phyloP scores from a whole-genome alignment of 164 flowering plant species.

The Platanus orientalis region DNA sequence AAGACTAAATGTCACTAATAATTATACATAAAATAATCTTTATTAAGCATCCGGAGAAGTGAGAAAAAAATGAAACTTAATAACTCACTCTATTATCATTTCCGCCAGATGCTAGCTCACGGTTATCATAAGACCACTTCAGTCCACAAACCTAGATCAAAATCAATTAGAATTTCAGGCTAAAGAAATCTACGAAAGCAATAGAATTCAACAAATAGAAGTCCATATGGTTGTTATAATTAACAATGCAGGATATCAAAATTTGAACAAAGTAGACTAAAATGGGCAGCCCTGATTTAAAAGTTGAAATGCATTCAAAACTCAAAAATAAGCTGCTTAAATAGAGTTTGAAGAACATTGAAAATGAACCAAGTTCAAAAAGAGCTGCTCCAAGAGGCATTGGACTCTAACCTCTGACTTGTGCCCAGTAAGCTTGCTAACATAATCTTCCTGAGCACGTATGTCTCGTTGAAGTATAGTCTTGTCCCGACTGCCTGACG shows the following conservation, averaged over 20 bases:
- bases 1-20: neutral
- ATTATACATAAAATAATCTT: neutral
- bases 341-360: no score
- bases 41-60: conserved; percentile 5
- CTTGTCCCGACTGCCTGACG: conserved; percentile 94
- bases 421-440: conserved; percentile 87
- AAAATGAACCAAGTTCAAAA: neutral
- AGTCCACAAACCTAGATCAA: conserved; percentile 82
- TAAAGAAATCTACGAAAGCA: neutral
- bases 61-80: no score
- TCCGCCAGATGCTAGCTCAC: conserved; percentile 97
- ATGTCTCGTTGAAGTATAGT: conserved; percentile 89
- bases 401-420: conserved; percentile 74
- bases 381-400: neutral
- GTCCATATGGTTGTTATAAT: no score
- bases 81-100: conserved; percentile 81
- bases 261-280: no score
- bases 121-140: conserved; percentile 97
- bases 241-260: no score
- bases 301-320: no score
- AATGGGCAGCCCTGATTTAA: no score
- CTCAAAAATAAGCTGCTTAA: neutral
- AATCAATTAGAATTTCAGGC: neutral
- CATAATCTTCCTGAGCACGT: conserved; percentile 76
- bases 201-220: neutral